phyloP scores from a whole-genome alignment of 192 early-diverging fungal species.

The Entomortierella lignicola region DNA sequence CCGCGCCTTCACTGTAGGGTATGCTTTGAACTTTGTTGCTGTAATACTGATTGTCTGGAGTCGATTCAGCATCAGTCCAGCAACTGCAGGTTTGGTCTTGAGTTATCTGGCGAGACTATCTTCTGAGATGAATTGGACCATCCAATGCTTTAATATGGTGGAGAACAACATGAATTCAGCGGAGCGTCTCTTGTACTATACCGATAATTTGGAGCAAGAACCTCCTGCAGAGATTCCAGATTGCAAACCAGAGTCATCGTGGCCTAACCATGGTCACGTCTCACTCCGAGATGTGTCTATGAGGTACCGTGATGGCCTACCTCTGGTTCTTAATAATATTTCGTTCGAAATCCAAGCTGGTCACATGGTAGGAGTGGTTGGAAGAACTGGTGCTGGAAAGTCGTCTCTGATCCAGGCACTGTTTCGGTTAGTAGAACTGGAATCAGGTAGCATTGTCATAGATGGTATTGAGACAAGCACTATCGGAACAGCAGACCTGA shows the following conservation, averaged over 20 bases:
- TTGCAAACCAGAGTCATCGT: conserved; percentile 45
- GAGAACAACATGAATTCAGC: conserved; percentile 54
- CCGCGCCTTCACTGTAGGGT: conserved; percentile 11
- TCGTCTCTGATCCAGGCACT: conserved; percentile 82
- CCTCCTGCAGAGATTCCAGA: conserved; percentile 78
- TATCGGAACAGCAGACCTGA: conserved; percentile 81
- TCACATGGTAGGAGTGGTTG: conserved; percentile 90
- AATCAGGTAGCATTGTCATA: conserved; percentile 73
- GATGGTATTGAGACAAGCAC: conserved; percentile 81
- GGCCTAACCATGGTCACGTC: conserved; percentile 81
- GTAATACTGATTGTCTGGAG: conserved; percentile 62
- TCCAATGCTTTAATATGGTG: conserved; percentile 76
- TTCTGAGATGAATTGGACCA: conserved; percentile 78
- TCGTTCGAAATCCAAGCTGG: conserved; percentile 70
- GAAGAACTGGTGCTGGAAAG: conserved; percentile 88
- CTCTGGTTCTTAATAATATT: conserved; percentile 80
- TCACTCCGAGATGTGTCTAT: conserved; percentile 75
- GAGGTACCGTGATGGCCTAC: conserved; percentile 75
- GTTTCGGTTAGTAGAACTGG: conserved; percentile 77
- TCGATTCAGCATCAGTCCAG: conserved; percentile 71
- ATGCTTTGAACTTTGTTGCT: conserved; percentile 24
- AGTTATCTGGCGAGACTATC: conserved; percentile 87
- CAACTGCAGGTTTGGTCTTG: conserved; percentile 85
- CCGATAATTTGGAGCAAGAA: conserved; percentile 62
- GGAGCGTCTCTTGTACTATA: conserved; percentile 35